Evolutionary conservation across 2,329 filamentous ascomycete genomes (phyloP), one percentile per base, ranked within the genome.

Genomic region (Pseudocercospora eumusae): DNA sequence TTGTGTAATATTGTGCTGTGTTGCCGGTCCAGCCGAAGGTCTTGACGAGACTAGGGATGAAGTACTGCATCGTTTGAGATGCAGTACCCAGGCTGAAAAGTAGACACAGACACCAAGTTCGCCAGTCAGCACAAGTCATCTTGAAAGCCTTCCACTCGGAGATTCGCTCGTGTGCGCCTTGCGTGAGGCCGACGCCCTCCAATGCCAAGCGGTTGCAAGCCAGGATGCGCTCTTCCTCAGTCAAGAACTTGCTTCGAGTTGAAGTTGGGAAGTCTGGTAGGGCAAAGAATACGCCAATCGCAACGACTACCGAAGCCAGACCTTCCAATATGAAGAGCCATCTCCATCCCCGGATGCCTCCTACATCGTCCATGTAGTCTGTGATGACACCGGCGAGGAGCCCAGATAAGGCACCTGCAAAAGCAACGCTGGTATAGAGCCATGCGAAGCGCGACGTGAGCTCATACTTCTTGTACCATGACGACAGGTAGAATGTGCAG

Each of bases 291-390:
- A 79, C 11, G 83, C 66, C 7, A 80, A 69, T 0, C 81, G 58
- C 82, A 1, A 84, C 77, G 13, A 83, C 61, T 6, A 87, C 71
- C 9, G 82, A 83, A 0, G 85, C 84, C 5, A 85, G 70, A 7
- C 85, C 86, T 73, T 88, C 86, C n/a, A 79, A 68, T 33, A 61
- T 55, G 36, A 57, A 62, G 25, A 61, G 47, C 59, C 31, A 73
- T 71, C 58, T n/a, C 61, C 61, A 64, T 28, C 61, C 61, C 8
- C 23, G 3, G 4, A 86, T 75, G 20, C 42, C 50, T 47, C 75
- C 75, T 0, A 76, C 75, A 6, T 83, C 80, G 65, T 88, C 81
- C 82, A 91, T 57, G 13, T 60, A 60, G 27, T 45, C 36, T 15
- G 47, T 57, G 33, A 54, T 47, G 3, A 62, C 33, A 8, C 56